Evolutionary conservation across 768 basidiomycete species (phyloP), one percentile per base, ranked within the genome.

Genomic region (Lentinula aciculospora): DNA sequence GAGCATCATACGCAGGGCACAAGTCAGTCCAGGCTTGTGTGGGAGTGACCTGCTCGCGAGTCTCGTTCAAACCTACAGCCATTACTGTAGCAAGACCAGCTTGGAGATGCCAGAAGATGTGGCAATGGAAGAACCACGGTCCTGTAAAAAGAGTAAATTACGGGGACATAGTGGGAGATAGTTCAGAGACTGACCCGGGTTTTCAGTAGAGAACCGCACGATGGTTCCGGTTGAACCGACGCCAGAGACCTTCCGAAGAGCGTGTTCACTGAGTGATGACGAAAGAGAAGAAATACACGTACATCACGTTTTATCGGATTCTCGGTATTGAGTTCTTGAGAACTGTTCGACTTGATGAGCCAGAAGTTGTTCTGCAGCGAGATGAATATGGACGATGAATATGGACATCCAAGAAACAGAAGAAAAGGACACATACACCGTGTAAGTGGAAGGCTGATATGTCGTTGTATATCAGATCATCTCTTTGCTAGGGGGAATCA

Each of bases 161-260:
- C 6, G 4, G 15, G 1, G 19, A 13, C 29, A 17, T 19, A 2
- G 9, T 29, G 45, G 25, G n/a, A n/a, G n/a, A 23, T 13, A 3
- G 27, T 29, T 17, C 17, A 4, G 40, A 12, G 6, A 40, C 62
- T 57, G 44, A 56, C 82, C 84, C 0, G 81, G 71, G 65, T 81
- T 83, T 61, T 84, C 78, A 4, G 84, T 83, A 6, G 68, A 63
- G 71, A 83, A 85, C 9, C 83, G 76, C 44, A 86, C 56, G 1
- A 73, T 78, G 17, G 56, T 64, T 15, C 65, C 64, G 2, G 59
- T 61, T 8, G 45, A 28, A 39, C 64, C 66, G 10, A 62, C 55
- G n/a, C 50, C 65, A 17, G 61, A 54, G 31, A 61, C 58, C 63
- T 67, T 15, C n/a, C n/a, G 32, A 19, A 19, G 3, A 21, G 13